Percentiles rank a stretch among this genome's conserved stretches.
Conservation (phyloP, 768 basidiomycete species). For the Crepidotus variabilis region DNA sequence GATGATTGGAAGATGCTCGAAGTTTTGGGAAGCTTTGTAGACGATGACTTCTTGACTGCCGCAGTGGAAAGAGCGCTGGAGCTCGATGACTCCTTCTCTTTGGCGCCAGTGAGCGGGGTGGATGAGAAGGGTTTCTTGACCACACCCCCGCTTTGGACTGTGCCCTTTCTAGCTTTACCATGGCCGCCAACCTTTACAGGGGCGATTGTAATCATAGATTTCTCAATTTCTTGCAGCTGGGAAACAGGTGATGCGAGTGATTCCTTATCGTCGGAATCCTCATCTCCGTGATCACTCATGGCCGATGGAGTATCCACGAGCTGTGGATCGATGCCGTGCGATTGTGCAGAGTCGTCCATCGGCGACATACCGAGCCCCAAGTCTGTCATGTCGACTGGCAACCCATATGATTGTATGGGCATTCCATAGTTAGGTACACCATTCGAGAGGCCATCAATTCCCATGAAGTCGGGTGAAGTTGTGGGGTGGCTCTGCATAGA, state of each 20-base stretch:
- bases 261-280: constrained; percentile 34
- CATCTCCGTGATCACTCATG: constrained; percentile 33
- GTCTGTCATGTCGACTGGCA: constrained; percentile 8
- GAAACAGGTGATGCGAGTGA: constrained; percentile 11
- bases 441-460: constrained; percentile 14
- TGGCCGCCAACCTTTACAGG: constrained; percentile 58
- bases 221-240: constrained; percentile 25
- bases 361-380: constrained; percentile 1
- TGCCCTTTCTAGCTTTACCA: constrained; percentile 59
- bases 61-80: constrained; percentile 3
- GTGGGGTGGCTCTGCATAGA: constrained; percentile 19
- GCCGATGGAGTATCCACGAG: constrained; percentile 58
- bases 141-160: constrained; percentile 71
- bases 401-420: constrained; percentile 22
- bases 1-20: constrained; percentile 8
- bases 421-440: constrained; percentile 9
- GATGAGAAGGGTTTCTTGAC: constrained; percentile 47
- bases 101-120: constrained; percentile 11
- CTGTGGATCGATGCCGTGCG: constrained; percentile 64
- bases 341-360: constrained; percentile 14
- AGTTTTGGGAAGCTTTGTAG: constrained; percentile 9
- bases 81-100: constrained; percentile 34
- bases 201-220: constrained; percentile 42
- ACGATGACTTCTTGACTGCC: constrained; percentile 16
- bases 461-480: constrained; percentile 18